Percentiles rank a stretch among this genome's conserved stretches.
phyloP scores from a whole-genome alignment of 495 filamentous ascomycete species.

The Cercophora scortea region DNA sequence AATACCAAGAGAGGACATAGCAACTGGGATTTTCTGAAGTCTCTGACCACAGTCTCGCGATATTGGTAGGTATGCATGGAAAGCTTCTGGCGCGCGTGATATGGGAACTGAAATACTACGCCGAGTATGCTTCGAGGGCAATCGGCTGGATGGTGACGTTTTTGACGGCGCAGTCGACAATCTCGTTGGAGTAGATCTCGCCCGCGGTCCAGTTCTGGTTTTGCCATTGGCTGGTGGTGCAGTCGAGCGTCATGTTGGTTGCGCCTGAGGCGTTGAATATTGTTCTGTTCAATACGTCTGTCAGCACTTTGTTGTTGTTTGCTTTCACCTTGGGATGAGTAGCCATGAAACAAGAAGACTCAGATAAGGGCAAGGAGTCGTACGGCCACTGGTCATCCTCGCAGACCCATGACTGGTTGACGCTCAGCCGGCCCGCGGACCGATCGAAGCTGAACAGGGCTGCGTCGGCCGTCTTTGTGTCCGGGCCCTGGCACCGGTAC shows the following conservation, averaged over 20 bases:
- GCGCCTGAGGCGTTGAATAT: conserved; percentile 1
- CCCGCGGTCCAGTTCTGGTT: conserved; percentile 31
- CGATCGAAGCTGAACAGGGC: conserved; percentile 26
- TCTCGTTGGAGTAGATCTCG: conserved; percentile 26
- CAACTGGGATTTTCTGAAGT: too few relatives aligned
- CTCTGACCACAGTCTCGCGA: too few relatives aligned
- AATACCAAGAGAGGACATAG: too few relatives aligned
- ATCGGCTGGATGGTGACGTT: neutral
- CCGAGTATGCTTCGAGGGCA: neutral
- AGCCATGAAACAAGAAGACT: too few relatives aligned
- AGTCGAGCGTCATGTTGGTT: conserved; percentile 19
- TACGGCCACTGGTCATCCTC: conserved; percentile 18
- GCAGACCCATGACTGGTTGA: conserved; percentile 33
- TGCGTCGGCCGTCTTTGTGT: neutral
- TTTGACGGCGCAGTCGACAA: conserved; percentile 20
- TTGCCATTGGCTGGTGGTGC: conserved; percentile 21
- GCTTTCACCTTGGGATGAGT: too few relatives aligned
- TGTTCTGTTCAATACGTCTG: neutral
- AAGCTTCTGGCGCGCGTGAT: too few relatives aligned
- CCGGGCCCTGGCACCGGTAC: conserved; percentile 19
- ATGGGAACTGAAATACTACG: too few relatives aligned
- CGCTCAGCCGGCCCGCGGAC: conserved; percentile 11
- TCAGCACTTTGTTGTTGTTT: neutral
- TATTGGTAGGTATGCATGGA: too few relatives aligned
- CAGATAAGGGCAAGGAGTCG: too few relatives aligned